These are phyloP conservation scores for Chenopodium quinoa DNA, from an alignment of 148 eudicot genomes.

Conservation along the genomic window DNA sequence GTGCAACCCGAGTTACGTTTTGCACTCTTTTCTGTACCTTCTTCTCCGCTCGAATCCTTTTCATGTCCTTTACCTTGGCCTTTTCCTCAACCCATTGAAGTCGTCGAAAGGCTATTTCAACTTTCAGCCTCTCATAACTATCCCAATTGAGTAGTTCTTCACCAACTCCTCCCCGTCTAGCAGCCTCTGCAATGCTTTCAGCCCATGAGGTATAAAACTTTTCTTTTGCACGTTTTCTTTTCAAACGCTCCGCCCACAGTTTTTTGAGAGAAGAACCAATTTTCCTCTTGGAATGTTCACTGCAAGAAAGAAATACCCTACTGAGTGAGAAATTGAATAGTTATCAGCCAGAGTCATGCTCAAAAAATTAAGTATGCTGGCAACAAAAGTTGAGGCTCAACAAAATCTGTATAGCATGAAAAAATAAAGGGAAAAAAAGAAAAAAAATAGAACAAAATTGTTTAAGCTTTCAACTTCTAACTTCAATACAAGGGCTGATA, in stretches of 20 bases:
- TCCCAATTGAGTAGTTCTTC: constrained; percentile 75
- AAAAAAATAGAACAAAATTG: no score
- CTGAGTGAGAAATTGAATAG: background rate
- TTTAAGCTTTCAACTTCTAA: no score
- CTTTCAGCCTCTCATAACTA: constrained; percentile 60
- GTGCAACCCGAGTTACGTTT: constrained; percentile 33
- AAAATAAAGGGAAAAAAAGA: no score
- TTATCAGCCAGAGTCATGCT: background rate
- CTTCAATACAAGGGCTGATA: no score
- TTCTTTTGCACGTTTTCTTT: constrained; percentile 58
- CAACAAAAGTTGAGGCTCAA: background rate
- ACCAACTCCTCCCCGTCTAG: constrained; percentile 63
- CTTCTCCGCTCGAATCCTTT: constrained; percentile 37
- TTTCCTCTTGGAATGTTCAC: constrained; percentile 64
- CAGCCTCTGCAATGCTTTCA: constrained; percentile 68
- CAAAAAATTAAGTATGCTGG: background rate
- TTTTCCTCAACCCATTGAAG: constrained; percentile 43
- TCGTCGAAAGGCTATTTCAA: constrained; percentile 46
- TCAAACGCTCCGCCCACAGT: constrained; percentile 66
- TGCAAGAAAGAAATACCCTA: constrained; percentile 34
- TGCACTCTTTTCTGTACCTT: constrained; percentile 40
- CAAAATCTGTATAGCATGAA: no score
- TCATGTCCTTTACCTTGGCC: constrained; percentile 46
- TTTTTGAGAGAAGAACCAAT: constrained; percentile 61
- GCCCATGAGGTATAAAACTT: constrained; percentile 66